Percentiles rank a stretch among this genome's conserved stretches.
These are phyloP conservation scores for Fomitopsis serialis DNA, from an alignment of 768 basidiomycete species.

Conservation along the genomic window DNA sequence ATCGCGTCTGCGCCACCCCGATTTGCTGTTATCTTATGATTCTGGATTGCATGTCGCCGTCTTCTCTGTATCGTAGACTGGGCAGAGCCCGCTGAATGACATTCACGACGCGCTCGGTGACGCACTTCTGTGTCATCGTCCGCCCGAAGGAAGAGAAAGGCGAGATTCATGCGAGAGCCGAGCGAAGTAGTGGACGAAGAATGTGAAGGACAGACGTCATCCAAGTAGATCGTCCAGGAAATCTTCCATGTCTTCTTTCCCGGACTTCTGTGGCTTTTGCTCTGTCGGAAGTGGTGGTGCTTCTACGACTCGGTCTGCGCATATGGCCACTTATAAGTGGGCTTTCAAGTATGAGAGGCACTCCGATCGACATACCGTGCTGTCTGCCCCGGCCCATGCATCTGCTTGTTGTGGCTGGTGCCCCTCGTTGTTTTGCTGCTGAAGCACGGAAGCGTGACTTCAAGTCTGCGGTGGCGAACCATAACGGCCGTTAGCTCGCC, in stretches of 20 bases:
- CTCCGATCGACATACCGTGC: background rate
- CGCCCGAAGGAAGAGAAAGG: no score
- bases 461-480: constrained; percentile 20
- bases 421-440: constrained; percentile 17
- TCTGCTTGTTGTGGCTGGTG: constrained; percentile 11
- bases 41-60: no score
- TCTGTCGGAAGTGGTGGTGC: constrained; percentile 48
- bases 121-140: no score
- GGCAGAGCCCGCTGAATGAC: no score
- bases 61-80: no score
- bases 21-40: no score
- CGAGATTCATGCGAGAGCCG: no score
- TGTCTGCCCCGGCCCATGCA: background rate
- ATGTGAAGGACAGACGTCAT: constrained; percentile 16
- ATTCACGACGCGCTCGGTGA: no score
- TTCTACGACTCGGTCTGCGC: constrained; percentile 26
- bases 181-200: background rate
- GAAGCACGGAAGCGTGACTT: constrained; percentile 26
- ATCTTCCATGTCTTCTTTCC: constrained; percentile 62
- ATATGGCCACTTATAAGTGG: constrained; percentile 3
- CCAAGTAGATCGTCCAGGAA: constrained; percentile 63
- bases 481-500: no score
- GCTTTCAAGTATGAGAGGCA: constrained; percentile 1
- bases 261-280: constrained; percentile 28
- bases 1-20: no score